Base-by-base conservation (phyloP, 495 filamentous ascomycete genomes). In the Aspergillus cristatus region DNA sequence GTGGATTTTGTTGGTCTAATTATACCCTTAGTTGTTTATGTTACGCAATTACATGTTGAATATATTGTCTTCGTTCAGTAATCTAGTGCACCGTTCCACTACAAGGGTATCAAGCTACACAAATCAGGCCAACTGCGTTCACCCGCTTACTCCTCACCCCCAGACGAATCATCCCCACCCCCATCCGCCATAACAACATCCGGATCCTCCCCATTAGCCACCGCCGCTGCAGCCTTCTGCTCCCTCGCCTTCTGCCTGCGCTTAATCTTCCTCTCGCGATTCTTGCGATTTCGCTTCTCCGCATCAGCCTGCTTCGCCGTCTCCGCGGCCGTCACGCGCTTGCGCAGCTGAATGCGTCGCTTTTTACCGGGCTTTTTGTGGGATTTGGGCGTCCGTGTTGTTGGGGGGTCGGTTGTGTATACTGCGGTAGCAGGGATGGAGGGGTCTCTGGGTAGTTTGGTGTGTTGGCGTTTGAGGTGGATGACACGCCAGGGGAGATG, bases 281-380 rank as follows among this genome's bases (percentile, higher is more conserved):
- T 70, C 43, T 67, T 68, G 25, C 63, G 59, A 28, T 57, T 67
- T 7, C 62, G 57, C 44, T 70, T 70, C 47, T 70, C 65, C 1
- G 62, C 64, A n/a, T 67, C 63, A 0, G 46, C 47, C 43, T 62
- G 54, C 36, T 64, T 61, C 0, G 61, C 59, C 29, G 30, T 38
- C 25, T 57, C 35, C 3, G 54, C 57, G 1, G 47, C 51, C 5
- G 41, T 46, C 7, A 47, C 42, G 3, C 50, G 51, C 50, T 65
- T 70, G 34, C 66, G 63, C 32, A 68, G 35, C 34, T 63, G 57
- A 8, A 70, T 41, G 1, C 66, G 66, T 2, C 66, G 53, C 46
- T 70, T 70, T 46, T 70, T 70, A 10, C 66, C 66, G 0, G 66
- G 63, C 54, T 70, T 70, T 47, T 65, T 68, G 18, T 51, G 51